phyloP scores from a whole-genome alignment of 169 alveolate genomes.

The Cryptosporidium ryanae region DNA sequence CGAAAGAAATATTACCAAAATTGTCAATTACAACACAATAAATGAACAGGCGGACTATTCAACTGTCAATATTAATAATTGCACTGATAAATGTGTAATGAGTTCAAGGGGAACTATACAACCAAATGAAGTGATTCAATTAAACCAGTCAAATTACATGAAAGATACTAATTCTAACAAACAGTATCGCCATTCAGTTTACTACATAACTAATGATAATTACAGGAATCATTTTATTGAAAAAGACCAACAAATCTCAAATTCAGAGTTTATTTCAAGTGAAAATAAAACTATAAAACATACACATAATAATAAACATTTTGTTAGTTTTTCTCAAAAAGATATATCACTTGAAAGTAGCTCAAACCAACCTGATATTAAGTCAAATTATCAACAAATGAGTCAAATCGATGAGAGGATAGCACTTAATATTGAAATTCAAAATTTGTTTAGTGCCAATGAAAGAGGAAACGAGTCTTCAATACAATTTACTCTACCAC shows the following conservation, averaged over 20 bases:
- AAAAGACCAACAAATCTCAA: too few species aligned
- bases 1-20: not conserved
- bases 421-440: not conserved
- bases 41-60: not conserved
- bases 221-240: too few species aligned
- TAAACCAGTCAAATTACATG: not conserved
- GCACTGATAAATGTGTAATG: too few species aligned
- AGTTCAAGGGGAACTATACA: too few species aligned
- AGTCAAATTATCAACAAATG: not conserved
- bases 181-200: too few species aligned
- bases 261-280: too few species aligned
- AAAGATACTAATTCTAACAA: too few species aligned
- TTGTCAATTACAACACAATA: not conserved
- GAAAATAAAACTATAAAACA: not conserved
- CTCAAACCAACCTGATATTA: not conserved
- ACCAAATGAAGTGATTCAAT: not conserved
- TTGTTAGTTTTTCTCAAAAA: slow-evolving; percentile 3
- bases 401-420: not conserved
- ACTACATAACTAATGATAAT: too few species aligned
- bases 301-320: not conserved
- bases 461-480: slow-evolving; percentile 12
- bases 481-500: not conserved
- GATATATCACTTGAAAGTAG: not conserved
- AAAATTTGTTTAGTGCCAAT: not conserved
- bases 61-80: too few species aligned